These are phyloP conservation scores for Neotropicomus parvogracilis DNA, from an alignment of 1,284 basidiomycete genomes.

Conservation along the genomic window DNA sequence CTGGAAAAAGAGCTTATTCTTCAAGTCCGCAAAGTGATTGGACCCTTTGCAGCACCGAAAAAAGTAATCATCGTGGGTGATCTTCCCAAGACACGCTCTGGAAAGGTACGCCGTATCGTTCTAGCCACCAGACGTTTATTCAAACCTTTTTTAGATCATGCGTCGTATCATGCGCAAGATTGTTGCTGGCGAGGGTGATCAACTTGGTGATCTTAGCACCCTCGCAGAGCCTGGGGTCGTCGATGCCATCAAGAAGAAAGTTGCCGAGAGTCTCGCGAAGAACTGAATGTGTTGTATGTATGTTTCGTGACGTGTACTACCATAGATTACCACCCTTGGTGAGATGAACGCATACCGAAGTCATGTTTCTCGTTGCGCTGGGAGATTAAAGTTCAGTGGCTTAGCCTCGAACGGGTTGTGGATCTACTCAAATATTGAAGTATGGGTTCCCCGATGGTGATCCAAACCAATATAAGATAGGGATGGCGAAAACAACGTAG, in stretches of 20 bases:
- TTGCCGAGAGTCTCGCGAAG: slow-evolving; percentile 39
- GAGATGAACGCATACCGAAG: slow-evolving; percentile 3
- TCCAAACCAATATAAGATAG: too few relatives aligned
- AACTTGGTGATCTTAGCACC: slow-evolving; percentile 89
- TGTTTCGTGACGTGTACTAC: not conserved
- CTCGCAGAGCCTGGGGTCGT: slow-evolving; percentile 85
- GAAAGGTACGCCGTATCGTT: slow-evolving; percentile 61
- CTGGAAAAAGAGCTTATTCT: slow-evolving; percentile 88
- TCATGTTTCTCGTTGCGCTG: too few relatives aligned
- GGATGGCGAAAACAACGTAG: too few relatives aligned
- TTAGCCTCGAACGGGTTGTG: too few relatives aligned
- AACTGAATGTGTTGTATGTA: slow-evolving; percentile 15
- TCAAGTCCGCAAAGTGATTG: slow-evolving; percentile 94
- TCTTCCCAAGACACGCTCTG: slow-evolving; percentile 95
- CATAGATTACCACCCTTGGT: not conserved
- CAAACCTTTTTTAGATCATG: slow-evolving; percentile 65
- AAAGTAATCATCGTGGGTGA: slow-evolving; percentile 84
- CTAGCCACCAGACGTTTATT: not conserved
- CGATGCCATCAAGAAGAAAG: slow-evolving; percentile 76
- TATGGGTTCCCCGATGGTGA: too few relatives aligned
- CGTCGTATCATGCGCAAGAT: slow-evolving; percentile 94
- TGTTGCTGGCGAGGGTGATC: slow-evolving; percentile 88
- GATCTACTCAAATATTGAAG: too few relatives aligned
- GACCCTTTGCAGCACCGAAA: slow-evolving; percentile 94
- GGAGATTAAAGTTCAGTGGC: too few relatives aligned